Evolutionary conservation across 2,329 filamentous ascomycete genomes (phyloP), one percentile per base, ranked within the genome.

Genomic region (Paecilomyces niveus): DNA sequence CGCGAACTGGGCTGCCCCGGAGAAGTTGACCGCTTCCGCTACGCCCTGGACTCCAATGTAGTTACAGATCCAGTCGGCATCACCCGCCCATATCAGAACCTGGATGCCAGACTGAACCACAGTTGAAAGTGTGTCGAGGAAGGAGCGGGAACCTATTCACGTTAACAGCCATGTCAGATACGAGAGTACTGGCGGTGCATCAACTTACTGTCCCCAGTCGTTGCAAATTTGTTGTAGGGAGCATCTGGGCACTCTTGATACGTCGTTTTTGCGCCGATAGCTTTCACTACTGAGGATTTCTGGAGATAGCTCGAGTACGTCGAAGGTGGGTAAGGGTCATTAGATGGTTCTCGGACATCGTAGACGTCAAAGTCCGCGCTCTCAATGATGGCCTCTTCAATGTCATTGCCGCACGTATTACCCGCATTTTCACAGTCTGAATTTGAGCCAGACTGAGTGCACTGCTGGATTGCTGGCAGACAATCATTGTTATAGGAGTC

Each of bases 281-380:
- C 39, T 45, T 45, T 45, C 39, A 45, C 39, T 9, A 64, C 72
- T 1, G 67, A 62, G 1, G 72, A 54, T 1, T 66, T 67, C 31
- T 71, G 62, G 6, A 83, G 68, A 58, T 81, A 82, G 8, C 56
- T 63, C 1, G 64, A 63, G 65, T 80, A 82, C 0, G 75, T 77
- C 32, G 62, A 60, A 9, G 80, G 73, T 54, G 76, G 70, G 65
- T 73, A 67, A 1, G 69, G 66, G 53, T 77, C 74, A n/a, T 73
- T 67, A 22, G 61, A 65, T 6, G 74, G 65, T 21, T 65, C 62
- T 3, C 79, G 72, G 22, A 82, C 70, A 57, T 82, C 80, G 60
- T 82, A 82, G 13, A 80, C 65, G 50, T 73, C 64, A 57, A 70
- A 70, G 55, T 73, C 63, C 7, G 60, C 66, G 3, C 61, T 57